Base-by-base conservation (phyloP, 2,329 filamentous ascomycete genomes). In the Pseudocercospora ulei region DNA sequence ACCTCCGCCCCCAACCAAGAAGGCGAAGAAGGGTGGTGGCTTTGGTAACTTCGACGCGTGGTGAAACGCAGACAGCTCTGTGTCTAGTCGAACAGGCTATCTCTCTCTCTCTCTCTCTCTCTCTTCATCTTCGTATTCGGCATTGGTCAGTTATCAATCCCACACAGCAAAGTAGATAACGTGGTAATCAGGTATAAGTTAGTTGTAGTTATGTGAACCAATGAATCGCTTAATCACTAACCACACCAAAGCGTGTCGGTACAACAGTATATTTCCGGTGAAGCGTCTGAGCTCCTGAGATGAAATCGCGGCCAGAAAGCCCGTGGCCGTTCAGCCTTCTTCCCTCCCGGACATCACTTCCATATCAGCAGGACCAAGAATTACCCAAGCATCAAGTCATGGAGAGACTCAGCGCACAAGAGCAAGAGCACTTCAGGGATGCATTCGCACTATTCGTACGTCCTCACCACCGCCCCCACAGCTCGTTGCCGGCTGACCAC, bases 41-140 rank as follows among this genome's bases (percentile, higher is more conserved):
- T 98, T 96, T 69, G 87, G 88, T 2, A 93, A 95, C 62, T 98
- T 98, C 61, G 87, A 94, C 63, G 74, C 68, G 23, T 98, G 90
- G 88, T 95, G 67, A 54, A 16, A 3, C 13, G 13, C 24, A 6
- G 4, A 5, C n/a, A n/a, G n/a, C n/a, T n/a, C n/a, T n/a, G n/a
- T n/a, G n/a, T n/a, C n/a, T n/a, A n/a, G n/a, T n/a, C n/a, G n/a
- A n/a, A n/a, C n/a, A n/a, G n/a, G n/a, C n/a, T n/a, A n/a, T n/a
- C n/a, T n/a, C n/a, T n/a, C n/a, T n/a, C n/a, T n/a, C n/a, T n/a
- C n/a, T n/a, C n/a, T n/a, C n/a, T n/a, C n/a, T n/a, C n/a, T n/a
- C n/a, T n/a, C n/a, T n/a, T n/a, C n/a, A n/a, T n/a, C n/a, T n/a
- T n/a, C n/a, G n/a, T n/a, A n/a, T n/a, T n/a, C n/a, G n/a, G n/a